Evolutionary conservation across 2,329 filamentous ascomycete species (phyloP).

Genomic region (Coniochaeta sp.): DNA sequence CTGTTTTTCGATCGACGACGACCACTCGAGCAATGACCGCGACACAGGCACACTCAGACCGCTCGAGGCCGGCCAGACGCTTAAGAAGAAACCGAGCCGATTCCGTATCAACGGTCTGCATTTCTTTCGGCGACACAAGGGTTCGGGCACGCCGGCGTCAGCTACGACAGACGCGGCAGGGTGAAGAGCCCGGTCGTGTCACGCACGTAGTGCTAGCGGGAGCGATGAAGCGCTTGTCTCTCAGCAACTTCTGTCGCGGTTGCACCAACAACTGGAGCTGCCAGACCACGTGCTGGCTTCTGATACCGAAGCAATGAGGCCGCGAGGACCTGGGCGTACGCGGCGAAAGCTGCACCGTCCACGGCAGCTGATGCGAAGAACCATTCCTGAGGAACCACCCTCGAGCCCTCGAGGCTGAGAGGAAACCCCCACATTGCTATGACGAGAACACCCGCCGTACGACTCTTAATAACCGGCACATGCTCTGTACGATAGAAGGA

Average conservation of each 20-base stretch:
- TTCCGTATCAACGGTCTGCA: constrained; percentile 56
- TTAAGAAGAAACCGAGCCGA: constrained; percentile 56
- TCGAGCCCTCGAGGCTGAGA: neutral
- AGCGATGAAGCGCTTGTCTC: neutral
- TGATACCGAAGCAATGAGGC: neutral
- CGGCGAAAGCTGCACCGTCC: neutral
- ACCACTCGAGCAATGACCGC: constrained; percentile 16
- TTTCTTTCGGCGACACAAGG: constrained; percentile 48
- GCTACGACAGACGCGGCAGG: constrained; percentile 19
- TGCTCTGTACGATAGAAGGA: neutral
- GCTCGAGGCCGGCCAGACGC: constrained; percentile 31
- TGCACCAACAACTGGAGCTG: neutral
- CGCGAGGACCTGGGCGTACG: neutral
- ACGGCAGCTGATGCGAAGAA: neutral
- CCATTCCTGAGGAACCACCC: neutral
- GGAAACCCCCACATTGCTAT: neutral
- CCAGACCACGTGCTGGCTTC: neutral
- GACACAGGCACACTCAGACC: constrained; percentile 33
- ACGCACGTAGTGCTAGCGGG: neutral
- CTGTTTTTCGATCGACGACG: constrained; percentile 10
- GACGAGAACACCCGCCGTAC: neutral
- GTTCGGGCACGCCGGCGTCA: constrained; percentile 24
- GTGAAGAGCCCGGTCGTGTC: constrained; percentile 7
- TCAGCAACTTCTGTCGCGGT: neutral
- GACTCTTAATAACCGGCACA: neutral